These are phyloP conservation scores for Xylariaceae sp. DNA, from an alignment of 2,329 filamentous ascomycete species.

Conservation along the genomic window DNA sequence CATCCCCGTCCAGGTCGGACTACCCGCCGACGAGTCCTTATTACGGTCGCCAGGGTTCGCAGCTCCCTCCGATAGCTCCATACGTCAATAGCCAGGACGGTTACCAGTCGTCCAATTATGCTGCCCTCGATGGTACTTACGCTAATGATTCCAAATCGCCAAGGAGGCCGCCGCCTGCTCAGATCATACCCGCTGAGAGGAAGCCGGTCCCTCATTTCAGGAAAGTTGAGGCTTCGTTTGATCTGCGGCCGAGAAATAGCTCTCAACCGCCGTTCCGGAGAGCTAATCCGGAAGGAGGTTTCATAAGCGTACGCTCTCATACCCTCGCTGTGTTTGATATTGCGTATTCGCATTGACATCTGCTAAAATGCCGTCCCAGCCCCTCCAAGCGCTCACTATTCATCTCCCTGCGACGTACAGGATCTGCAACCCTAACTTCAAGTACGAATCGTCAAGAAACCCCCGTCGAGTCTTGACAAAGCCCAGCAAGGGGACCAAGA, in stretches of 20 bases:
- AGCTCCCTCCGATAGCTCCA: conserved; percentile 68
- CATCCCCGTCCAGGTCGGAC: conserved; percentile 71
- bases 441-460: conserved; percentile 97
- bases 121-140: conserved; percentile 65
- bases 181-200: conserved; percentile 43
- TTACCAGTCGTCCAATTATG: conserved; percentile 67
- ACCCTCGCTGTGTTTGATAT: not conserved
- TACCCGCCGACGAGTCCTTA: conserved; percentile 56
- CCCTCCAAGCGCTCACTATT: conserved; percentile 88
- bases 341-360: conserved; percentile 6
- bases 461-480: conserved; percentile 94
- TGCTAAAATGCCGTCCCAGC: conserved; percentile 46
- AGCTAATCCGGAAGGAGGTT: conserved; percentile 93
- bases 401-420: conserved; percentile 93
- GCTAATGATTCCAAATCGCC: conserved; percentile 54
- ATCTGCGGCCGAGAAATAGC: conserved; percentile 79
- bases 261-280: conserved; percentile 83
- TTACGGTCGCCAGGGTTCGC: conserved; percentile 52
- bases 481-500: conserved; percentile 96
- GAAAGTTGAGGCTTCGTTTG: conserved; percentile 65
- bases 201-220: conserved; percentile 83
- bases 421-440: conserved; percentile 96
- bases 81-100: conserved; percentile 64
- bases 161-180: conserved; percentile 44
- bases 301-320: conserved; percentile 73